Conservation (phyloP, 163 green algal genomes). For the Scenedesmus sp. region DNA sequence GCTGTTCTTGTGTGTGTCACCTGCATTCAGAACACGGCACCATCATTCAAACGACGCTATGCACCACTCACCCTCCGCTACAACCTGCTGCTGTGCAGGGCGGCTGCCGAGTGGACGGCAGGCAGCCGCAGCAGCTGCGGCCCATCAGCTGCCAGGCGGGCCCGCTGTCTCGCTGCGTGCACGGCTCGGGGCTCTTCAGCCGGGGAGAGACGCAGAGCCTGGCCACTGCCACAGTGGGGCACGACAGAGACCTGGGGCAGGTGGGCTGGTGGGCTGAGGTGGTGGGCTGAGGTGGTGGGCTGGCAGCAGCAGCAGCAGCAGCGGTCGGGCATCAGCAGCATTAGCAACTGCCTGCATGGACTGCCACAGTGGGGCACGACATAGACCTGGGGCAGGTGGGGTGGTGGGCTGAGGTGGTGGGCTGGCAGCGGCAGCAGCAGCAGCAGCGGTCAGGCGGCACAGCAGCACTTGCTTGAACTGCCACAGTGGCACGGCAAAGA, state of each 20-base stretch:
- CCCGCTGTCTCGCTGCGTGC: constrained; percentile 56
- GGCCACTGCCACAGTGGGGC: constrained; percentile 43
- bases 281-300: neutral
- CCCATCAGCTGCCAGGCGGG: constrained; percentile 38
- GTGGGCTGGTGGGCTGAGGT: neutral
- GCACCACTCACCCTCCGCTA: constrained; percentile 44
- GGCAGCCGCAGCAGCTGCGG: constrained; percentile 51
- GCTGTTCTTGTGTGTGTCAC: too few species aligned
- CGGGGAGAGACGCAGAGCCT: constrained; percentile 82
- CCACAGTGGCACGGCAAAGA: constrained; percentile 45
- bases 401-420: neutral
- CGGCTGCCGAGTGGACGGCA: constrained; percentile 64
- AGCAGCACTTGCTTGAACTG: neutral
- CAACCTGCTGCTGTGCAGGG: constrained; percentile 31
- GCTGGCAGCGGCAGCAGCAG: too few species aligned
- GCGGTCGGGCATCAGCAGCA: constrained; percentile 71
- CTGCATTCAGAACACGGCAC: neutral
- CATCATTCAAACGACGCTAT: neutral
- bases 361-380: constrained; percentile 38
- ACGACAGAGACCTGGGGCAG: constrained; percentile 38
- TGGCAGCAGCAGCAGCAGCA: neutral
- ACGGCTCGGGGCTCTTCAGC: constrained; percentile 85
- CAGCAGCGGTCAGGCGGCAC: too few species aligned
- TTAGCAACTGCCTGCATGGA: constrained; percentile 78
- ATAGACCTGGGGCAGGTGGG: constrained; percentile 14